phyloP scores from a whole-genome alignment of 2,329 filamentous ascomycete species.

The Cyphellophora europaea region DNA sequence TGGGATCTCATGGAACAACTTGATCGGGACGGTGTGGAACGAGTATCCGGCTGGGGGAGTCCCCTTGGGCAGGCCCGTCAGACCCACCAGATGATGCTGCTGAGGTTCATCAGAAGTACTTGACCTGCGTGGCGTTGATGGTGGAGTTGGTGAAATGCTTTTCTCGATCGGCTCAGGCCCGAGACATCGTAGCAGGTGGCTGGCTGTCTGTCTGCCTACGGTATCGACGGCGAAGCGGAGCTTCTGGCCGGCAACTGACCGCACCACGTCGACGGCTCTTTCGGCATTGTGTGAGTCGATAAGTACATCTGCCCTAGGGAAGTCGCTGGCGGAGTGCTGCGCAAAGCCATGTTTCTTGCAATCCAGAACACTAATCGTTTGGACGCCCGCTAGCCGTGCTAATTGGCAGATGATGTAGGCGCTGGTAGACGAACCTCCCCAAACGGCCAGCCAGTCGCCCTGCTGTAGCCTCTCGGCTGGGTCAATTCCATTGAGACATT shows the following conservation, averaged over 20 bases:
- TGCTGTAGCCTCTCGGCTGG: conserved; percentile 43
- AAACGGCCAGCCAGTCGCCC: conserved; percentile 65
- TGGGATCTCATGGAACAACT: conserved; percentile 62
- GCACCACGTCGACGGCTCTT: conserved; percentile 57
- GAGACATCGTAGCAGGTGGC: conserved; percentile 47
- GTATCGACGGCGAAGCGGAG: conserved; percentile 63
- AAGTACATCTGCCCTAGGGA: conserved; percentile 49
- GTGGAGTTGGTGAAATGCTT: not conserved
- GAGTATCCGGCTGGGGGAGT: conserved; percentile 24
- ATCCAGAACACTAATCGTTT: conserved; percentile 58
- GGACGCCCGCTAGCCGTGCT: conserved; percentile 55
- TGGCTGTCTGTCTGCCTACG: conserved; percentile 54
- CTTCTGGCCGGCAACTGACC: conserved; percentile 34
- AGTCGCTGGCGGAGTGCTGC: conserved; percentile 35
- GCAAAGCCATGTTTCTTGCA: conserved; percentile 51
- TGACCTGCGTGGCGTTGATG: not conserved
- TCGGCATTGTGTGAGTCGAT: conserved; percentile 59
- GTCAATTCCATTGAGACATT: conserved; percentile 51
- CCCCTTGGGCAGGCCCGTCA: conserved; percentile 57
- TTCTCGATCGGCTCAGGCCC: conserved; percentile 1
- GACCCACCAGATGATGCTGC: conserved; percentile 53
- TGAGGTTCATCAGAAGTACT: conserved; percentile 2
- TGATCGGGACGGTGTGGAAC: conserved; percentile 63
- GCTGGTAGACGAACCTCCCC: conserved; percentile 67
- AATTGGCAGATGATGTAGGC: conserved; percentile 59